Percentiles rank a stretch among this genome's conserved stretches.
phyloP scores from a whole-genome alignment of 2,329 filamentous ascomycete genomes.

The Ploettnerulaceae sp. region DNA sequence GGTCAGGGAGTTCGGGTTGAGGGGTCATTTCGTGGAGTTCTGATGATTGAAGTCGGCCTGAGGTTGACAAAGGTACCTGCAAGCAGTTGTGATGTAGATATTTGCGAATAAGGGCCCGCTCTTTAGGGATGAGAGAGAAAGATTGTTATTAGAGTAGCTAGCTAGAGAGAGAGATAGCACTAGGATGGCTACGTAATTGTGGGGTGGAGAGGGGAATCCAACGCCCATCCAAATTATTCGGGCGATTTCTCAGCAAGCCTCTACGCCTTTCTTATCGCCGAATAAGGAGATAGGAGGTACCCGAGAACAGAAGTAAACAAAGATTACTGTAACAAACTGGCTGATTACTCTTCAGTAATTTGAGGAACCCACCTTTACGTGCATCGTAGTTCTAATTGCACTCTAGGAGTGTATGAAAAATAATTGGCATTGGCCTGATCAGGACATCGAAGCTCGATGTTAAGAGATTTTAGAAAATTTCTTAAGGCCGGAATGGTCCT shows the following conservation, averaged over 20 bases:
- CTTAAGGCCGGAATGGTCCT: too few relatives aligned
- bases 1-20: constrained; percentile 31
- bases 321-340: too few relatives aligned
- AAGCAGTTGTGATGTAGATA: background rate
- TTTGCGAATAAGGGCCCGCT: background rate
- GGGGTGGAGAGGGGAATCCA: too few relatives aligned
- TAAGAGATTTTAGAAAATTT: too few relatives aligned
- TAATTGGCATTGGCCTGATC: too few relatives aligned
- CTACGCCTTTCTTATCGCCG: background rate
- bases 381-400: too few relatives aligned
- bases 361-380: too few relatives aligned
- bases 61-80: background rate
- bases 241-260: background rate
- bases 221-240: background rate
- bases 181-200: constrained; percentile 8
- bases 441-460: too few relatives aligned
- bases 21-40: constrained; percentile 25
- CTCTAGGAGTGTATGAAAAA: too few relatives aligned
- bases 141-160: background rate
- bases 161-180: background rate
- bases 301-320: too few relatives aligned
- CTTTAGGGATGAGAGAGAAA: background rate
- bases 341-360: too few relatives aligned
- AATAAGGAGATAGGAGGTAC: too few relatives aligned
- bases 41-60: background rate